These are phyloP conservation scores for Opeltia flavorubescens DNA, from an alignment of 495 filamentous ascomycete species.

Conservation along the genomic window DNA sequence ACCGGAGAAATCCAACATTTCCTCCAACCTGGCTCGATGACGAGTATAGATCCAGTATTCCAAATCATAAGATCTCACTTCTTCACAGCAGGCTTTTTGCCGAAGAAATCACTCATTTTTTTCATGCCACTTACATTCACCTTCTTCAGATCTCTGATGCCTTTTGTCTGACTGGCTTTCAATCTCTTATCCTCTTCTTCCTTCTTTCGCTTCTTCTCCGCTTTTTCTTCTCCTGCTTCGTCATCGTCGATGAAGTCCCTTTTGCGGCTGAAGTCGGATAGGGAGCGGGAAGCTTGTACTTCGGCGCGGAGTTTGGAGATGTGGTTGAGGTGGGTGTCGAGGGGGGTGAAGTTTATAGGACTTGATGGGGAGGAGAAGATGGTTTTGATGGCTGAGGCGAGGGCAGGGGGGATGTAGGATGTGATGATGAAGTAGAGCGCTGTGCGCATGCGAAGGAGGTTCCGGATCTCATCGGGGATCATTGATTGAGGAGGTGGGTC, in stretches of 20 bases:
- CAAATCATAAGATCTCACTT: too few species aligned
- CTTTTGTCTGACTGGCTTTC: slow-evolving; percentile 57
- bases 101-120: slow-evolving; percentile 92
- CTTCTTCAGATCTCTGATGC: slow-evolving; percentile 68
- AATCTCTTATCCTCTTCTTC: slow-evolving; percentile 67
- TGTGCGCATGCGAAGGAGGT: slow-evolving; percentile 58
- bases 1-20: too few species aligned
- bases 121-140: slow-evolving; percentile 86
- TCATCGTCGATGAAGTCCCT: slow-evolving; percentile 56
- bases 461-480: slow-evolving; percentile 30
- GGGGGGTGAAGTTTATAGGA: slow-evolving; percentile 50
- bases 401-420: slow-evolving; percentile 45
- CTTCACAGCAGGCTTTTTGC: slow-evolving; percentile 40
- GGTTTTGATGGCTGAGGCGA: slow-evolving; percentile 35
- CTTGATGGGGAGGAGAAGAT: slow-evolving; percentile 31
- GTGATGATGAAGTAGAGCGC: slow-evolving; percentile 64
- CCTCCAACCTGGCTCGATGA: too few species aligned
- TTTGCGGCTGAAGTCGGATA: slow-evolving; percentile 65
- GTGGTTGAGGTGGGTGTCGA: slow-evolving; percentile 51
- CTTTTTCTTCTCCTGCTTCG: slow-evolving; percentile 29
- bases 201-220: slow-evolving; percentile 49
- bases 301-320: slow-evolving; percentile 53
- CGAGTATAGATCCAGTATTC: too few species aligned
- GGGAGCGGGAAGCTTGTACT: slow-evolving; percentile 47
- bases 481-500: slow-evolving; percentile 18